Conservation (phyloP, 2,329 filamentous ascomycete species). For the Sarocladiaceae sp. region DNA sequence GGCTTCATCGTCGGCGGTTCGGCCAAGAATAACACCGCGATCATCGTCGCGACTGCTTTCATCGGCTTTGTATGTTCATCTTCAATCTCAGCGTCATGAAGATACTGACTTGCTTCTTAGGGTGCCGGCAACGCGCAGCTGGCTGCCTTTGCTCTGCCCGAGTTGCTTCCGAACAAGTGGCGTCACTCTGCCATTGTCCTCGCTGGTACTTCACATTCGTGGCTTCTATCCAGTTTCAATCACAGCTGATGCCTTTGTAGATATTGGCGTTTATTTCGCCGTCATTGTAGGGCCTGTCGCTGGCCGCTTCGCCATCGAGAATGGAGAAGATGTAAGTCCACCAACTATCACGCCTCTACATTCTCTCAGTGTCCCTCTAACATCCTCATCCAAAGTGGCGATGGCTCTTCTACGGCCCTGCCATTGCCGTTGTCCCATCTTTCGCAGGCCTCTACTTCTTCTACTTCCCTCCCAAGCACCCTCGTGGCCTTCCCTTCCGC, state of each 20-base stretch:
- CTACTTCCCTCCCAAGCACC: slow-evolving; percentile 26
- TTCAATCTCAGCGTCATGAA: not conserved
- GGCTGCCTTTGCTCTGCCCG: slow-evolving; percentile 38
- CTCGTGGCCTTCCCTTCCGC: slow-evolving; percentile 25
- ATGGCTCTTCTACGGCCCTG: slow-evolving; percentile 38
- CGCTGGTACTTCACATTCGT: no score
- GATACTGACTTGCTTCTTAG: slow-evolving; percentile 2
- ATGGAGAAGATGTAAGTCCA: slow-evolving; percentile 19
- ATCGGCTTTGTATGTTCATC: slow-evolving; percentile 28
- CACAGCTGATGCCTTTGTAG: no score
- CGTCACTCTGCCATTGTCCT: slow-evolving; percentile 36
- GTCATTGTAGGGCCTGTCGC: slow-evolving; percentile 40
- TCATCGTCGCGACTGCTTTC: slow-evolving; percentile 33
- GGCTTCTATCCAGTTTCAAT: no score
- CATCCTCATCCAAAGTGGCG: slow-evolving; percentile 27
- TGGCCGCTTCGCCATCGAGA: slow-evolving; percentile 32
- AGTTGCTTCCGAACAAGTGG: slow-evolving; percentile 43
- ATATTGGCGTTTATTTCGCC: slow-evolving; percentile 34
- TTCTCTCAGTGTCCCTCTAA: not conserved
- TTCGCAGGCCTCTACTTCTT: slow-evolving; percentile 34
- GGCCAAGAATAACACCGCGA: slow-evolving; percentile 29
- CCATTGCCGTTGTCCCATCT: slow-evolving; percentile 35
- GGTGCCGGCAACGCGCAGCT: slow-evolving; percentile 37
- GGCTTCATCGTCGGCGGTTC: slow-evolving; percentile 28
- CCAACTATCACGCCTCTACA: not conserved